Evolutionary conservation across 148 eudicot species (phyloP), one percentile per base, ranked within the genome.

Genomic region (Rhododendron simsii): DNA sequence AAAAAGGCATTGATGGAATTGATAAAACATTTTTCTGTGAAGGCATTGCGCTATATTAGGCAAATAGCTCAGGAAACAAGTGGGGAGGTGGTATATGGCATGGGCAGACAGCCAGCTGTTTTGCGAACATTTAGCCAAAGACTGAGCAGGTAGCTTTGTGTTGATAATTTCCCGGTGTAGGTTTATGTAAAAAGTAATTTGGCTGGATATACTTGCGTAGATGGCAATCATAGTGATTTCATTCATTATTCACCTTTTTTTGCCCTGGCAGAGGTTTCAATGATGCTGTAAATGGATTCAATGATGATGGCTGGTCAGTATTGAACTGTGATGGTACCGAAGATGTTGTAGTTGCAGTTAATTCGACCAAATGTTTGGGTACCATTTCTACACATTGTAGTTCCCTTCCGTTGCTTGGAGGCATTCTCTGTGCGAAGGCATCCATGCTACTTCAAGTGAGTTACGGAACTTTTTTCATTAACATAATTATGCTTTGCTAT

Each of bases 31-130:
- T 59, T 83, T 76, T 53, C 41, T 82, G 35, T 89, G 88, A 82
- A 96, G 99, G 98, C 99, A 67, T 86, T 96, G 86, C 95, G 92
- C 88, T 94, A 95, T 87, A 86, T 94, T 85, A 89, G 99, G 53
- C 99, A 96, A 90, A 93, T 96, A 81, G 98, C 99, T 14, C 98
- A 93, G 55, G 99, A 96, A 89, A 92, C 98, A 63, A 96, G 98
- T 89, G 99, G 99, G 44, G 99, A 96, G 90, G 95, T 96, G 45
- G 93, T 93, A 69, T 96, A 95, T 89, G 88, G 99, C 88, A 86
- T 94, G 85, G 99, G 98, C 71, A 91, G 98, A 86, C 98, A 94
- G 84, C 99, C 99, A 35, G 98, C 98, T 84, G 94, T 95, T 80
- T 90, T 97, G 45, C 91, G 99, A 81, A 95, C 98, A 53, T 95